A percentile compares a stretch with the other conserved stretches of the same genome.
Evolutionary conservation across 1,284 basidiomycete genomes (phyloP).

Genomic region (Boletus calvinii): DNA sequence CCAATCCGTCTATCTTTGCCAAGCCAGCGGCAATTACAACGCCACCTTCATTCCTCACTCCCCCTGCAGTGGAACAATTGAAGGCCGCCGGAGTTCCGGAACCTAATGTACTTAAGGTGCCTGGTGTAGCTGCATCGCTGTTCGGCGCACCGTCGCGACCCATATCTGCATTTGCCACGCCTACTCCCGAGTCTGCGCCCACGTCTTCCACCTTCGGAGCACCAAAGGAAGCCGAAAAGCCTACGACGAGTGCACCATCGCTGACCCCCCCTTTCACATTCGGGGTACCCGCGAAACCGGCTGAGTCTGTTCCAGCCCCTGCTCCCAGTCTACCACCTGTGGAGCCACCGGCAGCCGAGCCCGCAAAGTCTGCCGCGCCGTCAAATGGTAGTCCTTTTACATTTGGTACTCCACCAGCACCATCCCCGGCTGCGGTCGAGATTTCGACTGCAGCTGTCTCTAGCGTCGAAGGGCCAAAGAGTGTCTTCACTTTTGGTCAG

Average conservation of each 20-base stretch:
- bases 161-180: conserved; percentile 13
- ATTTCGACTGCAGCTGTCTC: conserved; percentile 6
- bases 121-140: conserved; percentile 13
- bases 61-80: conserved; percentile 8
- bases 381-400: conserved; percentile 14
- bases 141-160: conserved; percentile 21
- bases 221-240: conserved; percentile 24
- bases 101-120: conserved; percentile 7
- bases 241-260: not conserved
- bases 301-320: conserved; percentile 13
- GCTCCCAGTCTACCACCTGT: conserved; percentile 6
- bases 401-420: conserved; percentile 17
- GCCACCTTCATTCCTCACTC: conserved; percentile 7
- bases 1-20: conserved; percentile 36
- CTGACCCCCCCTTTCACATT: conserved; percentile 23
- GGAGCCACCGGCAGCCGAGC: conserved; percentile 9
- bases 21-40: conserved; percentile 25
- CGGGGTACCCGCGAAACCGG: conserved; percentile 19
- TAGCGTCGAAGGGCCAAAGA: conserved; percentile 26
- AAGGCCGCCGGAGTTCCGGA: conserved; percentile 19
- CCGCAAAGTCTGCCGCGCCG: conserved; percentile 5
- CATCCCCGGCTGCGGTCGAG: not conserved
- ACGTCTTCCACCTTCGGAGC: conserved; percentile 8
- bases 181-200: conserved; percentile 9
- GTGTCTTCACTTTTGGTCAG: conserved; percentile 27